Conservation (phyloP, 805 yeast species). For the Wickerhamiella azyma region DNA sequence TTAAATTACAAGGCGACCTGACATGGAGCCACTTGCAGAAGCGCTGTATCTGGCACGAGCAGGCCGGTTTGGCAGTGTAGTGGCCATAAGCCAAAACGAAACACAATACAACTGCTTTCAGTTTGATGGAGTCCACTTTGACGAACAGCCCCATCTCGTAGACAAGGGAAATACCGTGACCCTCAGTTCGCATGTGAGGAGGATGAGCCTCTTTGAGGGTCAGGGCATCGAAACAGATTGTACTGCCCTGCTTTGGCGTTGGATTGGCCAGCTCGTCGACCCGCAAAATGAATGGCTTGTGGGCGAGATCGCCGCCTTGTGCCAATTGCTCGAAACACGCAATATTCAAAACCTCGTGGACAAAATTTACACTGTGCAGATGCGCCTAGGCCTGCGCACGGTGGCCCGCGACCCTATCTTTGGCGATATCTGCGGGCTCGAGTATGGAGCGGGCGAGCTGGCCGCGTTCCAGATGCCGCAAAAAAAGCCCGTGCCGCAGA, state of each 20-base stretch:
- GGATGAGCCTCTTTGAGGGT: not conserved
- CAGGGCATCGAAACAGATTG: slow-evolving; percentile 10
- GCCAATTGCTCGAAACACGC: slow-evolving; percentile 1
- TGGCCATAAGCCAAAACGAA: not conserved
- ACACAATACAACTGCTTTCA: not conserved
- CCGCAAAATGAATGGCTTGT: not conserved
- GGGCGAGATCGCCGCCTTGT: not conserved
- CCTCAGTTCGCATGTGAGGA: not conserved
- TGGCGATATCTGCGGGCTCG: slow-evolving; percentile 2
- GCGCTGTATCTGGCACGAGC: not conserved
- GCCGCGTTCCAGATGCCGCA: not conserved
- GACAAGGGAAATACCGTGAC: not conserved
- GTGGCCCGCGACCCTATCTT: slow-evolving; percentile 1
- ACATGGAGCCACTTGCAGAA: not conserved
- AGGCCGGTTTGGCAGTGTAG: not conserved
- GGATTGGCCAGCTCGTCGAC: not conserved
- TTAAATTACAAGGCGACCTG: too few species aligned
- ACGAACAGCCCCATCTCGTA: not conserved
- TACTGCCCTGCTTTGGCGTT: slow-evolving; percentile 8
- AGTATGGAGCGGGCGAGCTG: slow-evolving; percentile 1
- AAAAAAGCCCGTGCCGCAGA: not conserved
- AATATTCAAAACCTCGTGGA: not conserved
- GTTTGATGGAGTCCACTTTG: not conserved
- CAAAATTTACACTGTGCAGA: not conserved
- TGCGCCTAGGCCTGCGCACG: not conserved